Percentiles rank a stretch among this genome's conserved stretches.
phyloP scores from a whole-genome alignment of 192 early-diverging fungal species.

The Coemansia sp. region DNA sequence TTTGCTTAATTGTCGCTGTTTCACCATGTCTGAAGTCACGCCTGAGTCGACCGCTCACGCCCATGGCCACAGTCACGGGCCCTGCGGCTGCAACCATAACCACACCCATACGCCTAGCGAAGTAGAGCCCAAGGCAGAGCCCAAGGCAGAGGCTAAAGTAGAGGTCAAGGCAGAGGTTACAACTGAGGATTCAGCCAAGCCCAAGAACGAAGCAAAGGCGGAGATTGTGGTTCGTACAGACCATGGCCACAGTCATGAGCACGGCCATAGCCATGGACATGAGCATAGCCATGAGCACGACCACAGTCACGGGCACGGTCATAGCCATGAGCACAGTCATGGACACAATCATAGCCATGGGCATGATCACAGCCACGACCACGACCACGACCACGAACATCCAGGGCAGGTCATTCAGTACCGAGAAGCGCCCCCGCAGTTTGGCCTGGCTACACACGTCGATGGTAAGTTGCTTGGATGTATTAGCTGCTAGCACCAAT shows the following conservation, averaged over 20 bases:
- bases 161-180: background rate
- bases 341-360: constrained; percentile 4
- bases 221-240: background rate
- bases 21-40: constrained; percentile 1
- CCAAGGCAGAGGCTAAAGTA: too few relatives aligned
- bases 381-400: constrained; percentile 10
- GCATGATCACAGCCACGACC: constrained; percentile 7
- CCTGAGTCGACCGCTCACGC: background rate
- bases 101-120: constrained; percentile 10
- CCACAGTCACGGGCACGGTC: background rate
- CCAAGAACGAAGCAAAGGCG: background rate
- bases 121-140: too few relatives aligned
- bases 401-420: constrained; percentile 45
- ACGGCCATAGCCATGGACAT: too few relatives aligned
- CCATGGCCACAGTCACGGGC: constrained; percentile 5
- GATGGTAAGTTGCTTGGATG: constrained; percentile 33
- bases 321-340: background rate
- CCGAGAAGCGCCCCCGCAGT: constrained; percentile 47
- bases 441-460: constrained; percentile 47
- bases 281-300: background rate
- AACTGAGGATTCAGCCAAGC: background rate
- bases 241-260: constrained; percentile 3
- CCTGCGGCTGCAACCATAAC: constrained; percentile 6
- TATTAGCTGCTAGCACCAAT: background rate
- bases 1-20: background rate